Percentiles rank a stretch among this genome's conserved stretches.
These are phyloP conservation scores for Nicotiana tomentosiformis DNA, from an alignment of 257 asterid species.

Conservation along the genomic window DNA sequence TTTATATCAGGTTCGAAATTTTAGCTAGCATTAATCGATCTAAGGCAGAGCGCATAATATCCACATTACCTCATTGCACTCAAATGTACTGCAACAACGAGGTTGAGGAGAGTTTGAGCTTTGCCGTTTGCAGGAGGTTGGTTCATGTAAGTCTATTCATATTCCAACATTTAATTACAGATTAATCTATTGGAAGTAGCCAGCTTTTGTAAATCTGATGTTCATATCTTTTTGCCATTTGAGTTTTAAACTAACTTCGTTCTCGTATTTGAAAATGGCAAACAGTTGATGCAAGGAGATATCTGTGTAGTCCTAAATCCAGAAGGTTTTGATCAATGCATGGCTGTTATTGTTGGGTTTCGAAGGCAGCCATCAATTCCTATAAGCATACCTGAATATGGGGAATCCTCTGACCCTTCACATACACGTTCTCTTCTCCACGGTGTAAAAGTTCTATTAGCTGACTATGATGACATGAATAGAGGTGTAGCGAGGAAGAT, in stretches of 20 bases:
- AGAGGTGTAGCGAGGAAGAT: constrained; percentile 69
- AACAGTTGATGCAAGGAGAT: constrained; percentile 98
- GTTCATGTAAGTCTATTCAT: constrained; percentile 57
- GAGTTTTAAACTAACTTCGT: neutral
- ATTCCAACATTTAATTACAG: constrained; percentile 1
- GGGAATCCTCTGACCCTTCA: constrained; percentile 41
- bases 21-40: constrained; percentile 35
- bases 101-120: constrained; percentile 73
- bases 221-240: neutral
- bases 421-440: constrained; percentile 49
- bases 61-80: constrained; percentile 19
- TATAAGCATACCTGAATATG: constrained; percentile 41
- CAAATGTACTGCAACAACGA: constrained; percentile 31
- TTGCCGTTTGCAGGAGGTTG: constrained; percentile 70
- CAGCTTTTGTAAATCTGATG: neutral
- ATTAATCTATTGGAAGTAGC: neutral
- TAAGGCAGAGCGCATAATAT: constrained; percentile 21
- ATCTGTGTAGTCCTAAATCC: constrained; percentile 59
- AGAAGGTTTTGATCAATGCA: constrained; percentile 66
- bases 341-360: constrained; percentile 73
- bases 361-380: constrained; percentile 45
- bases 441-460: constrained; percentile 74
- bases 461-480: constrained; percentile 65
- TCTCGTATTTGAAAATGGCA: neutral
- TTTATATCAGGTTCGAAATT: constrained; percentile 47